phyloP scores from a whole-genome alignment of 352 stramenopile species.

The Pythium volutum region DNA sequence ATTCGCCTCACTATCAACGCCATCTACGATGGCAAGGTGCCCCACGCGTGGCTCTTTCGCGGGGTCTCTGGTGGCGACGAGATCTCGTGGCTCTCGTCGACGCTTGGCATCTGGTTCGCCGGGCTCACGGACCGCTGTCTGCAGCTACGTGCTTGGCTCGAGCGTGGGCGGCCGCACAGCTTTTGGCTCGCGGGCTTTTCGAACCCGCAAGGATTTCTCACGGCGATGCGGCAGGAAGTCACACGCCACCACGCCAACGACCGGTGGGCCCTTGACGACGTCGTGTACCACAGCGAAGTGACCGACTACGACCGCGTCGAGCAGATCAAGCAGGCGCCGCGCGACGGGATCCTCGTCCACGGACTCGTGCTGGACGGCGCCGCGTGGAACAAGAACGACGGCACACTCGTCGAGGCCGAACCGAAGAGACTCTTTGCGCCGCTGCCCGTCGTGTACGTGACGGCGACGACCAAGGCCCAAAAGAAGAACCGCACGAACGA shows the following conservation, averaged over 20 bases:
- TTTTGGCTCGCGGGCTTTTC: conserved; percentile 79
- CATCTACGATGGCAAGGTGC: conserved; percentile 72
- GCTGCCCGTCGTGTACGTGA: conserved; percentile 78
- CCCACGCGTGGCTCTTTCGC: conserved; percentile 44
- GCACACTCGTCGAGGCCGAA: conserved; percentile 74
- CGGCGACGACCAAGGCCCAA: conserved; percentile 65
- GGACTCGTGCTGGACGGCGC: conserved; percentile 71
- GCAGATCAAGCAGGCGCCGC: conserved; percentile 69
- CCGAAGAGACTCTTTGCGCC: conserved; percentile 69
- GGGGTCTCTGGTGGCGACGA: conserved; percentile 41
- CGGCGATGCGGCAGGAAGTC: conserved; percentile 71
- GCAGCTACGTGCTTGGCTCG: conserved; percentile 62
- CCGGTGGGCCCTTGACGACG: conserved; percentile 74
- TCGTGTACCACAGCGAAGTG: conserved; percentile 79
- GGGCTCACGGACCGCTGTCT: conserved; percentile 52
- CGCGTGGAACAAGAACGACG: conserved; percentile 66
- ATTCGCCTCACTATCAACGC: conserved; percentile 60
- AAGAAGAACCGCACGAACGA: conserved; percentile 73
- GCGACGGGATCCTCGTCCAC: conserved; percentile 75
- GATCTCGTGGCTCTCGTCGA: conserved; percentile 66
- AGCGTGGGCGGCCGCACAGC: conserved; percentile 53
- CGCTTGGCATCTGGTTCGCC: conserved; percentile 67
- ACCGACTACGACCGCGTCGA: conserved; percentile 79
- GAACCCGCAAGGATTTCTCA: conserved; percentile 79
- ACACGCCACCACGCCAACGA: conserved; percentile 65